Percentiles rank a stretch among this genome's conserved stretches.
Evolutionary conservation across 2,329 filamentous ascomycete species (phyloP).

Genomic region (Plenodomus biglobosus): DNA sequence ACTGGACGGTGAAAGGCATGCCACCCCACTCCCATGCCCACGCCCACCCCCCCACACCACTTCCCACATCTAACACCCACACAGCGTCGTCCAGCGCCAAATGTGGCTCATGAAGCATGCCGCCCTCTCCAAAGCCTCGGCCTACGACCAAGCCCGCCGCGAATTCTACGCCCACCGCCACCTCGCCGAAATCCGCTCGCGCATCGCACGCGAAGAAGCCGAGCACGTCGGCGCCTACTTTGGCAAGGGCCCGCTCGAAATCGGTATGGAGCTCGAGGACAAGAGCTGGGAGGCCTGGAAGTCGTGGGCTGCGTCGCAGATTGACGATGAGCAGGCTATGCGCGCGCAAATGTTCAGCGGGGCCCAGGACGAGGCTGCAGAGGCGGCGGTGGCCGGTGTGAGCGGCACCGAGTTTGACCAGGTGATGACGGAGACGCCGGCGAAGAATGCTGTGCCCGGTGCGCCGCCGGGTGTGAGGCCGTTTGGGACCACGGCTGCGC

Average conservation of each 20-base stretch:
- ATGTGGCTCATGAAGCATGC: conserved; percentile 69
- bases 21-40: background rate
- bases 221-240: conserved; percentile 85
- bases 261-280: conserved; percentile 83
- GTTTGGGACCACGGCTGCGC: conserved; percentile 41
- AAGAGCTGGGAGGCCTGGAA: conserved; percentile 82
- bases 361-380: conserved; percentile 33
- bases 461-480: conserved; percentile 38
- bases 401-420: conserved; percentile 31
- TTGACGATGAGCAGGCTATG: conserved; percentile 52
- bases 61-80: background rate
- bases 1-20: conserved; percentile 80
- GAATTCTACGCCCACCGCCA: conserved; percentile 90
- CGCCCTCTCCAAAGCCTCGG: conserved; percentile 62
- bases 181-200: conserved; percentile 76
- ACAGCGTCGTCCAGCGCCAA: conserved; percentile 88
- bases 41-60: background rate
- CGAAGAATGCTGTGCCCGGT: conserved; percentile 17
- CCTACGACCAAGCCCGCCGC: conserved; percentile 83
- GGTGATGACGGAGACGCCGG: conserved; percentile 39
- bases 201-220: conserved; percentile 87
- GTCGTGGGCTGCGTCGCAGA: conserved; percentile 66
- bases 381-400: conserved; percentile 11
- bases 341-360: conserved; percentile 47
- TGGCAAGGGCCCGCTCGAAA: conserved; percentile 71